Base-by-base conservation (phyloP, 192 early-diverging fungal species). In the Coemansia sp. region DNA sequence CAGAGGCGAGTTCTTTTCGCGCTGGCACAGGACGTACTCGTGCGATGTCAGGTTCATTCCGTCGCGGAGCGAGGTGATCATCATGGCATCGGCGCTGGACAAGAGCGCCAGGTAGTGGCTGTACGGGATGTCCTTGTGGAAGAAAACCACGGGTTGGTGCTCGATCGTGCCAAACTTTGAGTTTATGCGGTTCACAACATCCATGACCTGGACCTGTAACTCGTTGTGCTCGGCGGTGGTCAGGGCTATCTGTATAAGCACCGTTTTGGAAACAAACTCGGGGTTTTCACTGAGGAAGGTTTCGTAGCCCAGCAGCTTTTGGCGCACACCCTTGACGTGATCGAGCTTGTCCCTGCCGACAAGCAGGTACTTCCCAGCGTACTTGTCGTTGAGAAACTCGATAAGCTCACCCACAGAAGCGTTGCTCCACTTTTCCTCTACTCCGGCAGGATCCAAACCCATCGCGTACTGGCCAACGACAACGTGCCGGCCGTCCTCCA, bases 11-110 rank as follows among this genome's bases (percentile, higher is more conserved):
- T 89, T 84, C 51, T 88, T 91, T 55, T 91, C 90, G 60, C 92
- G 87, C 72, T 98, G 96, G 73, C 94, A 96, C 15, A 96, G 87
- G 52, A 96, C 90, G 78, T 91, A 97, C 76, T 97, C 95, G 66
- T 98, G 96, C 5, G 91, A 93, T 3, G 94, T 97, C 36, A 95
- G 88, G 79, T 98, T 98, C 97, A 99, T 98, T 35, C 96, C 97
- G 68, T 99, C 97, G 22, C 97, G 89, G 22, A 98, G 83, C 39
- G 92, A 87, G 1, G 95, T 96, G 41, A 98, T 95, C 9, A 99
- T 78, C 64, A 92, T 94, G 15, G 91, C 86, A 69, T 98, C 94
- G 1, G 97, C 97, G 2, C 90, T 86, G 15, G 88, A 90, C 22
- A 99, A 78, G 39, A 99, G 85, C 1, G 94, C 95, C 51, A 92